Conservation (phyloP, 129 eudicot genomes). For the Flaveria robusta region DNA sequence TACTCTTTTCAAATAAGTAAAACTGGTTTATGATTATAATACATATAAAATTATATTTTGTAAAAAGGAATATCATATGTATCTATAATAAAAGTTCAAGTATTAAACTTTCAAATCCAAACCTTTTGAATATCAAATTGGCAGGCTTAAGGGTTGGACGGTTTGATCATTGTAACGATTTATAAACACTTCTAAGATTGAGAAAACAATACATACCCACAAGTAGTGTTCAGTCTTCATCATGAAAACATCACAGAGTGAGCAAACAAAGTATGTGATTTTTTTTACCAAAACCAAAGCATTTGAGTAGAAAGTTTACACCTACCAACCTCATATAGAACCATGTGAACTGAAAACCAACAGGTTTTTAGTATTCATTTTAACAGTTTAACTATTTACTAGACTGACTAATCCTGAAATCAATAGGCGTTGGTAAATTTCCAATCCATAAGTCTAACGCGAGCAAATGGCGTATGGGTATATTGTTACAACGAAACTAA, state of each 20-base stretch:
- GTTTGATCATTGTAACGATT: no score
- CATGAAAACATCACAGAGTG: not conserved
- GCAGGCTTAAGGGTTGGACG: no score
- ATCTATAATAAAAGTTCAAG: no score
- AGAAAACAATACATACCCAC: not conserved
- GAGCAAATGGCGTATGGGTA: not conserved
- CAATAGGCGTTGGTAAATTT: slow-evolving; percentile 3
- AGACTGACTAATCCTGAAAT: not conserved
- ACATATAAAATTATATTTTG: no score
- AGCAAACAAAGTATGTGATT: slow-evolving; percentile 12
- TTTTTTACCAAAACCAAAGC: slow-evolving; percentile 8
- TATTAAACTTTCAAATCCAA: no score
- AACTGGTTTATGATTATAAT: no score
- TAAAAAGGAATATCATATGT: no score
- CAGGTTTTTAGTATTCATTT: not conserved
- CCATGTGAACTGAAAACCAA: slow-evolving; percentile 6
- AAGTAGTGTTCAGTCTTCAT: slow-evolving; percentile 21
- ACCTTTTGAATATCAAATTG: no score
- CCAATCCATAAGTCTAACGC: not conserved
- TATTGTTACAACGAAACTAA: slow-evolving; percentile 21
- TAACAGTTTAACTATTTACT: no score
- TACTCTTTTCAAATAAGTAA: no score
- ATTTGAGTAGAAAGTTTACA: not conserved
- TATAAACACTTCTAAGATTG: no score
- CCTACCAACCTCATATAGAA: slow-evolving; percentile 13